A percentile compares a stretch with the other conserved stretches of the same genome.
Evolutionary conservation across 768 basidiomycete species (phyloP).

Genomic region (Filobasidium wieringae): DNA sequence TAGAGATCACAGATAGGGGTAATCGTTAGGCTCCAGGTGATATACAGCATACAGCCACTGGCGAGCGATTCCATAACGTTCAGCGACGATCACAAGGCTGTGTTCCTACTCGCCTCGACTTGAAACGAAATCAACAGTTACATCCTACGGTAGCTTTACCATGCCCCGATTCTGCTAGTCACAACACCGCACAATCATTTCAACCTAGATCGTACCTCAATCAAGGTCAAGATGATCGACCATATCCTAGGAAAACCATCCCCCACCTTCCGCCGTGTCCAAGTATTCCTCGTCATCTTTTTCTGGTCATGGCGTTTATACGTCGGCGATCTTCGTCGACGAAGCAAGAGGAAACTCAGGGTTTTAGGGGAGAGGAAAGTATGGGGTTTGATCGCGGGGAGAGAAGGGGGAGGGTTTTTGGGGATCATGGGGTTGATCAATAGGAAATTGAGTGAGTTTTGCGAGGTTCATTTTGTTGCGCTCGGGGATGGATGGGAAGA

Average conservation of each 20-base stretch:
- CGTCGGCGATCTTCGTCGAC: conserved; percentile 42
- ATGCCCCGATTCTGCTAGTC: too few species aligned
- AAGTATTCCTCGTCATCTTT: conserved; percentile 81
- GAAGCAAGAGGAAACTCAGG: conserved; percentile 12
- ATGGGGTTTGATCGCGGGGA: conserved; percentile 15
- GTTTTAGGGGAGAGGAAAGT: conserved; percentile 24
- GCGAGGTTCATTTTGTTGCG: neutral
- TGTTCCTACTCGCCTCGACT: too few species aligned
- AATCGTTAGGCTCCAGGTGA: too few species aligned
- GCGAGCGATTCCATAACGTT: too few species aligned
- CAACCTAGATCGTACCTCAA: too few species aligned
- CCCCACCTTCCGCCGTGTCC: conserved; percentile 77
- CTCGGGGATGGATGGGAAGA: neutral
- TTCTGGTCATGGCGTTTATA: conserved; percentile 82
- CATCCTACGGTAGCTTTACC: too few species aligned
- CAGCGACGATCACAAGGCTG: too few species aligned
- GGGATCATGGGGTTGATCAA: conserved; percentile 27
- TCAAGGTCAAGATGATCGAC: conserved; percentile 63
- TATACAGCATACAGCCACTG: too few species aligned
- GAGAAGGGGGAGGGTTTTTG: conserved; percentile 11
- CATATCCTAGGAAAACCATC: conserved; percentile 78
- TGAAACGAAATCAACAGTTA: too few species aligned
- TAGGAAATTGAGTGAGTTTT: conserved; percentile 26
- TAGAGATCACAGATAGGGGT: too few species aligned
- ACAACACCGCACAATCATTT: too few species aligned